Evolutionary conservation across 2,329 filamentous ascomycete species (phyloP).

Genomic region (Aschersonia sp.): DNA sequence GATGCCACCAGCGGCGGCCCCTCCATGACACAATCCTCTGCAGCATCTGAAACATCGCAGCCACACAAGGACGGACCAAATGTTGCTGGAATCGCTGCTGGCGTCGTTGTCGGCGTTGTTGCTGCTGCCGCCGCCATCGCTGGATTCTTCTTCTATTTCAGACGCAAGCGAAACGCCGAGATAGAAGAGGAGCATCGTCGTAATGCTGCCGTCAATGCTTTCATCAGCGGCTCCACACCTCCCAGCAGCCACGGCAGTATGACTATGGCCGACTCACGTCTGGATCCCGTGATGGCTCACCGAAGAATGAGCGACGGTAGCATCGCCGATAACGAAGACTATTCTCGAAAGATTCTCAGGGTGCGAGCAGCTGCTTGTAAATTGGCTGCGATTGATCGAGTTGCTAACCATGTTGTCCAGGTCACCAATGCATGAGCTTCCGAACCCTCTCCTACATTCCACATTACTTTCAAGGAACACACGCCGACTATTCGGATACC

Average conservation of each 20-base stretch:
- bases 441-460: background rate
- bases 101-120: conserved; percentile 74
- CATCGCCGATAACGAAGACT: conserved; percentile 94
- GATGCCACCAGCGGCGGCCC: conserved; percentile 9
- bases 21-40: conserved; percentile 6
- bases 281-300: conserved; percentile 76
- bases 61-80: conserved; percentile 34
- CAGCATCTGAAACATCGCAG: conserved; percentile 8
- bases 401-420: conserved; percentile 14
- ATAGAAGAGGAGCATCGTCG: conserved; percentile 76
- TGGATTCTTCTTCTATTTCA: conserved; percentile 59
- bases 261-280: conserved; percentile 68
- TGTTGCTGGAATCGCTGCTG: conserved; percentile 73
- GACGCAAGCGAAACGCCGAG: conserved; percentile 59
- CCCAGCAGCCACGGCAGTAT: conserved; percentile 47
- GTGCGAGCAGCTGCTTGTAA: conserved; percentile 34
- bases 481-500: too few species aligned
- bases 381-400: background rate
- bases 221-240: conserved; percentile 51
- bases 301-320: conserved; percentile 84
- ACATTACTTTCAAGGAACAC: too few species aligned
- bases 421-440: conserved; percentile 43
- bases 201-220: conserved; percentile 65
- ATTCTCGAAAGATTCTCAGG: conserved; percentile 89
- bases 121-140: conserved; percentile 51